Conservation (phyloP, 1,139 yeast genomes). For the Blastobotrys aristatus region DNA sequence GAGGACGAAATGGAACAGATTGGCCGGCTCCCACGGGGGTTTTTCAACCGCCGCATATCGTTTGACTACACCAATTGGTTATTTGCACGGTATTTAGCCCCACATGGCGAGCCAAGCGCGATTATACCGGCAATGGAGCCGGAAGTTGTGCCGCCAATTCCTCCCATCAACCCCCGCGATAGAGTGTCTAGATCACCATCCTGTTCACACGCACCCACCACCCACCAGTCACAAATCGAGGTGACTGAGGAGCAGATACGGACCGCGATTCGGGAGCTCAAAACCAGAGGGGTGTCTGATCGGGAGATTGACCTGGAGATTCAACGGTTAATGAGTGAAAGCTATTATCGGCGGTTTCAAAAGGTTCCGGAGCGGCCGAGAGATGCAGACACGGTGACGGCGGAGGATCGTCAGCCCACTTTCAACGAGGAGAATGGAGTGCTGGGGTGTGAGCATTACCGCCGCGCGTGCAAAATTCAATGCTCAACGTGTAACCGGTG, state of each 20-base stretch:
- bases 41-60: conserved; percentile 8
- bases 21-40: conserved; percentile 24
- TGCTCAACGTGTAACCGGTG: conserved; percentile 71
- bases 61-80: conserved; percentile 26
- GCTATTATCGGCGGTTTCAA: conserved; percentile 41
- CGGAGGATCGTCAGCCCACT: conserved; percentile 45
- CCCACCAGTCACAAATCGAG: neutral
- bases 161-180: conserved; percentile 40
- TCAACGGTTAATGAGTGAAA: conserved; percentile 75
- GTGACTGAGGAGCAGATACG: conserved; percentile 4
- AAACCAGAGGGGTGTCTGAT: conserved; percentile 45
- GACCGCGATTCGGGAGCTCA: conserved; percentile 50
- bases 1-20: conserved; percentile 31
- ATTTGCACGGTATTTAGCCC: conserved; percentile 22
- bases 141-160: conserved; percentile 46
- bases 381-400: conserved; percentile 36
- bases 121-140: conserved; percentile 48
- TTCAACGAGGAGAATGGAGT: conserved; percentile 41
- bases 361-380: conserved; percentile 6
- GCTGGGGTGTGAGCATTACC: conserved; percentile 80
- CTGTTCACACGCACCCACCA: neutral
- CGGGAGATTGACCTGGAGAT: conserved; percentile 56
- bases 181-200: neutral
- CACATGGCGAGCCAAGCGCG: conserved; percentile 49
- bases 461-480: conserved; percentile 75